These are phyloP conservation scores for Hericium coralloides DNA, from an alignment of 768 basidiomycete species.

Conservation along the genomic window DNA sequence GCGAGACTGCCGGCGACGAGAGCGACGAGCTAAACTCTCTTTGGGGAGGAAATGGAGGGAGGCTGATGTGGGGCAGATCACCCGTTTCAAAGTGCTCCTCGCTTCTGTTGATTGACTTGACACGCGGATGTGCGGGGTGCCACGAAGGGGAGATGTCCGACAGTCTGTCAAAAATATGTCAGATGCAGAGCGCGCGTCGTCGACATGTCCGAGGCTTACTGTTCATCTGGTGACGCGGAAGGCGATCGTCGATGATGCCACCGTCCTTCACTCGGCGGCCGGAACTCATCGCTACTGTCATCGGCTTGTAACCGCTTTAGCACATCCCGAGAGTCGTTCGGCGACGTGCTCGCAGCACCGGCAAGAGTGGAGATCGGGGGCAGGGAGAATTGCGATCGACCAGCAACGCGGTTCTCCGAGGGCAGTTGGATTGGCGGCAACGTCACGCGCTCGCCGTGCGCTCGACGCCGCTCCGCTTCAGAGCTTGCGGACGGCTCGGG, in stretches of 20 bases:
- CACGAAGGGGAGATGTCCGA: not conserved
- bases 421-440: slow-evolving; percentile 35
- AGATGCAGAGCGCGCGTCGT: not conserved
- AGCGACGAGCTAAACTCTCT: slow-evolving; percentile 7
- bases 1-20: slow-evolving; percentile 12
- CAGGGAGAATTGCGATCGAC: slow-evolving; percentile 39
- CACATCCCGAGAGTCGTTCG: slow-evolving; percentile 10
- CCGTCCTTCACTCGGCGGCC: not conserved
- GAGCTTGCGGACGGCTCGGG: slow-evolving; percentile 8
- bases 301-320: slow-evolving; percentile 9
- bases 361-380: slow-evolving; percentile 46
- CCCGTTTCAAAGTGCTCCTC: not conserved
- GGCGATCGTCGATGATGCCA: not conserved
- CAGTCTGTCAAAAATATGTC: not conserved
- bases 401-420: slow-evolving; percentile 18
- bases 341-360: slow-evolving; percentile 2
- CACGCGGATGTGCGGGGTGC: not conserved
- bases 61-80: slow-evolving; percentile 1
- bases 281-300: not conserved
- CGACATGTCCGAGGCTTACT: not conserved
- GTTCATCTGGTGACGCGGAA: not conserved
- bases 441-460: slow-evolving; percentile 27
- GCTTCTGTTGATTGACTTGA: too few relatives aligned
- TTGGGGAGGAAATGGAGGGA: slow-evolving; percentile 4
- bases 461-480: slow-evolving; percentile 8